phyloP scores from a whole-genome alignment of 2,329 filamentous ascomycete species.

The Fonsecaea monophora region DNA sequence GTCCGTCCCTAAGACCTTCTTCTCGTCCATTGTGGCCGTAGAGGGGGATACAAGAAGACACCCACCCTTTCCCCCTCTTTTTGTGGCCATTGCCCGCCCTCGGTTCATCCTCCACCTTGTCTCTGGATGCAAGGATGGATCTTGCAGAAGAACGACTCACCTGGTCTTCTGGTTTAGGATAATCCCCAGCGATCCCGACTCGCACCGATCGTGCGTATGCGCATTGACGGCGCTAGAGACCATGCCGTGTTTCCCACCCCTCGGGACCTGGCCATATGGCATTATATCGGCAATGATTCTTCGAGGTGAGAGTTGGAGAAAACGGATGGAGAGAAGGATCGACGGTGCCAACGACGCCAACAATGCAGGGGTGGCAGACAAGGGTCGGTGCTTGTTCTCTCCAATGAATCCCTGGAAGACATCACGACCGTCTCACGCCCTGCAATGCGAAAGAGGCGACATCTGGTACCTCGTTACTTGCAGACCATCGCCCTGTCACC shows the following conservation, averaged over 20 bases:
- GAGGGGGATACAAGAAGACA: not conserved
- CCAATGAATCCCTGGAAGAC: not conserved
- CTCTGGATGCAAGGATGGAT: not conserved
- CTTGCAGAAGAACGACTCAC: not conserved
- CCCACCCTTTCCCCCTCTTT: not conserved
- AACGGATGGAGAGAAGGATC: not conserved
- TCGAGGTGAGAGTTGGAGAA: constrained; percentile 10
- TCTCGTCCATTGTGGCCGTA: not conserved
- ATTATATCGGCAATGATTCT: constrained; percentile 13
- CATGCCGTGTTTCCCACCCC: not conserved
- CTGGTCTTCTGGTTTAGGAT: not conserved
- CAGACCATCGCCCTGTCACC: not conserved
- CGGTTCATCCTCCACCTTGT: not conserved
- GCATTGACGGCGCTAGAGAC: not conserved
- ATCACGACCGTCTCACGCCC: not conserved
- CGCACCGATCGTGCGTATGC: not conserved
- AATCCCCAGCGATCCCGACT: not conserved
- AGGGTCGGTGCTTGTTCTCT: not conserved
- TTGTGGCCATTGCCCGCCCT: not conserved
- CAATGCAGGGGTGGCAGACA: not conserved
- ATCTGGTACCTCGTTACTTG: not conserved
- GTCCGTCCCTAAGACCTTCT: not conserved
- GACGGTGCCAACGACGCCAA: not conserved
- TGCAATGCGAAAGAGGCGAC: not conserved
- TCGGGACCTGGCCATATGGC: not conserved